Conservation (phyloP, 169 alveolate genomes). For the Plasmodium inui region DNA sequence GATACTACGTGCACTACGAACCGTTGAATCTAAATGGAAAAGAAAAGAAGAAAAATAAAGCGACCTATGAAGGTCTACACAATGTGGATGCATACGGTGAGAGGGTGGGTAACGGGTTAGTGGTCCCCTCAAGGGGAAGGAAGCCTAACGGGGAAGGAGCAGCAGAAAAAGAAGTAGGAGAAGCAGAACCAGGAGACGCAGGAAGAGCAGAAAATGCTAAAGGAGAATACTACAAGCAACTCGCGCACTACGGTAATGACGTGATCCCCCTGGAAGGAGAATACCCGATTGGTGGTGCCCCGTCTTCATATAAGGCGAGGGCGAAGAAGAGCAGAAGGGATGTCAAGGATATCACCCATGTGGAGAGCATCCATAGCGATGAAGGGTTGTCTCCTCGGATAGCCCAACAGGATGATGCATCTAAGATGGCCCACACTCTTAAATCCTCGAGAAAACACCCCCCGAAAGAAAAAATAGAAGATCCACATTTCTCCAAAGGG, state of each 20-base stretch:
- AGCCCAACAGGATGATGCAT: neutral
- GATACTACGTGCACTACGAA: neutral
- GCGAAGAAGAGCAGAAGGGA: neutral
- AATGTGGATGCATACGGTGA: neutral
- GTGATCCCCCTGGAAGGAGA: neutral
- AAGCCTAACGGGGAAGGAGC: neutral
- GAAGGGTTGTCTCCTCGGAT: neutral
- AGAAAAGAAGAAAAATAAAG: neutral
- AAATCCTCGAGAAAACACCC: neutral
- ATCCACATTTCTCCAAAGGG: neutral
- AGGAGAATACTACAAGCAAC: neutral
- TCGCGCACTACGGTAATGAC: neutral
- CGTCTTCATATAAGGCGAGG: neutral
- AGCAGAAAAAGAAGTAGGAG: neutral
- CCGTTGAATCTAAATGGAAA: neutral
- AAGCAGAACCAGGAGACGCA: neutral
- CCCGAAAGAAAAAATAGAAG: neutral
- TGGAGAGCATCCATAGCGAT: neutral
- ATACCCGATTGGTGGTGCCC: neutral
- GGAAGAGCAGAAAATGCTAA: neutral
- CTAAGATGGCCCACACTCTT: neutral
- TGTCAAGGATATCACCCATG: neutral
- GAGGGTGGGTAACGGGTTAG: neutral
- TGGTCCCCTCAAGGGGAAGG: neutral
- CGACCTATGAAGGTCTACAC: neutral